These are phyloP conservation scores for Plasmodium adleri DNA, from an alignment of 169 alveolate genomes.

Conservation along the genomic window DNA sequence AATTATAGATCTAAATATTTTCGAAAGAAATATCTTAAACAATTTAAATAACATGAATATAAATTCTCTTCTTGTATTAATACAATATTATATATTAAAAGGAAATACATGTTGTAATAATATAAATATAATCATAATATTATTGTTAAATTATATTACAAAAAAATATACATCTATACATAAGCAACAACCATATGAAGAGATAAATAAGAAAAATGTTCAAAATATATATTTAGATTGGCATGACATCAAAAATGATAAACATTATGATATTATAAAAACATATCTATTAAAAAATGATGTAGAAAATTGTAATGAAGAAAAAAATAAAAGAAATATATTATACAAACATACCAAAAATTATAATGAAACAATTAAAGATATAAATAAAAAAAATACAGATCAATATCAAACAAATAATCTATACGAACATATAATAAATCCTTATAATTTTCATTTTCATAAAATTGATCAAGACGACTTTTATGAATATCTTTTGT, in stretches of 20 bases:
- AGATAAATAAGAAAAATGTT: neutral
- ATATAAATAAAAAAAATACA: neutral
- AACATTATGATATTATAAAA: constrained; percentile 30
- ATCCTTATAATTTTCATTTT: constrained; percentile 4
- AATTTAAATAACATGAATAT: constrained; percentile 24
- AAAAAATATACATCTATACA: constrained; percentile 19
- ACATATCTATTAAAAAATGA: constrained; percentile 11
- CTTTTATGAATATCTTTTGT: constrained; percentile 33
- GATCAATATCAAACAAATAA: neutral
- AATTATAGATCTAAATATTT: constrained; percentile 17
- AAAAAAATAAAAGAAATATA: neutral
- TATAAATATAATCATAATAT: constrained; percentile 10
- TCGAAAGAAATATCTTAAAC: constrained; percentile 37
- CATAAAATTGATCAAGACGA: constrained; percentile 56
- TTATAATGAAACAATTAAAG: neutral
- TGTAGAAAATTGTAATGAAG: neutral
- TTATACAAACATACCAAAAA: neutral
- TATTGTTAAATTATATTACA: constrained; percentile 27
- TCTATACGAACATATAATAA: neutral
- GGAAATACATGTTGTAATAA: constrained; percentile 5
- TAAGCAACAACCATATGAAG: neutral
- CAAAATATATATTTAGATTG: neutral
- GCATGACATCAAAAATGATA: constrained; percentile 26
- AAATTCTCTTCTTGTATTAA: constrained; percentile 25
- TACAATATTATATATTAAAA: constrained; percentile 51